A percentile compares a stretch with the other conserved stretches of the same genome.
These are phyloP conservation scores for Wallacemonas collosoma DNA, from an alignment of 208 protist species.

Conservation along the genomic window DNA sequence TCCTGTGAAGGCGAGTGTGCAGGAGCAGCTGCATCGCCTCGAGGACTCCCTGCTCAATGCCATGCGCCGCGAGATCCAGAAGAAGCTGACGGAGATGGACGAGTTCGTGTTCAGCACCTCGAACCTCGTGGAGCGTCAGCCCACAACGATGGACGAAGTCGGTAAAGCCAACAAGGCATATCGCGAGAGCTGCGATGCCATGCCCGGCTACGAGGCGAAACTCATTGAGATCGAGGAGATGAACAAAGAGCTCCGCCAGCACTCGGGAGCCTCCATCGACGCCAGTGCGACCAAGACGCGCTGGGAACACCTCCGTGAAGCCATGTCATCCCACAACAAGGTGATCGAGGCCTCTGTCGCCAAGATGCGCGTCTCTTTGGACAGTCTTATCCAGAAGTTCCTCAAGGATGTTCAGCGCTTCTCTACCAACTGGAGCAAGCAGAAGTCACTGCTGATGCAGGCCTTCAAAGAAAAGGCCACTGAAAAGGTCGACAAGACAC, in stretches of 20 bases:
- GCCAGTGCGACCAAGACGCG: conserved; percentile 68
- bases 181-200: conserved; percentile 58
- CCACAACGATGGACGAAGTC: conserved; percentile 94
- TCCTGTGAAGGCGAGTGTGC: conserved; percentile 92
- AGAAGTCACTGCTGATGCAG: conserved; percentile 77
- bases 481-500: conserved; percentile 46
- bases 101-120: conserved; percentile 87
- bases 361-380: conserved; percentile 88
- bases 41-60: conserved; percentile 88
- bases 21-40: conserved; percentile 91
- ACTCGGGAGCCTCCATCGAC: conserved; percentile 82
- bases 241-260: conserved; percentile 84
- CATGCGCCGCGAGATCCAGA: conserved; percentile 79
- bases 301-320: conserved; percentile 93
- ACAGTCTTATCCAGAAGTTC: conserved; percentile 87
- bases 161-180: conserved; percentile 83
- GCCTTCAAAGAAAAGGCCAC: conserved; percentile 69
- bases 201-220: conserved; percentile 67
- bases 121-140: conserved; percentile 89
- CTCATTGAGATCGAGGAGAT: conserved; percentile 76
- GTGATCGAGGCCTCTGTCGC: conserved; percentile 88
- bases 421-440: conserved; percentile 82
- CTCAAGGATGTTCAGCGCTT: conserved; percentile 92
- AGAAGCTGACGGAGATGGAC: conserved; percentile 73
- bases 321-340: conserved; percentile 90